Evolutionary conservation across 2,329 filamentous ascomycete genomes (phyloP), one percentile per base, ranked within the genome.

Genomic region (Bipolaris bicolor): DNA sequence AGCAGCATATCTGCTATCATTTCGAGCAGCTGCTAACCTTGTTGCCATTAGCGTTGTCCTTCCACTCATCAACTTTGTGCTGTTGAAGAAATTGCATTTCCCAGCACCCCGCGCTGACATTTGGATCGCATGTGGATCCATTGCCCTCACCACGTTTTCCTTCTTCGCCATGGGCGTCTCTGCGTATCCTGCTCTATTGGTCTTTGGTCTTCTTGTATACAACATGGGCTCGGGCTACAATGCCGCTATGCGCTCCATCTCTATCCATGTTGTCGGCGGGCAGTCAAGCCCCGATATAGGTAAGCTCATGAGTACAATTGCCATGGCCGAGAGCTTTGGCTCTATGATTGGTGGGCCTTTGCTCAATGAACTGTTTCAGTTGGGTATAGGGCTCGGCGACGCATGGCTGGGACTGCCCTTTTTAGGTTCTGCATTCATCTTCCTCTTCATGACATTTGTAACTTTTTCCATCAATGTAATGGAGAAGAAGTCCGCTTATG

Each of bases 331-430:
- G 58, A 76, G 78, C 15, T 64, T 82, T 9, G 81, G 82, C 6
- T 74, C 76, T 22, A 77, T 83, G 57, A 64, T 82, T 31, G 80
- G 80, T 3, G 81, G 80, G 22, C 75, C 82, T 3, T 63, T 79
- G 4, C 74, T 83, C 39, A 81, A 80, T 2, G 69, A 72, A 7
- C 67, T 81, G 13, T 83, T 83, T 57, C 76, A 80, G 31, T 68
- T 78, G 54, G 82, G 81, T 0, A 73, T 83, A 54, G 73, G 78
- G 10, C 53, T 81, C 7, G 81, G 81, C 1, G 77, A 76, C 3
- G 59, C 69, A 5, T 83, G 81, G 81, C 73, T 82, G 34, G 82
- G 82, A 5, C 57, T 83, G 36, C 80, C 82, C 0, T 83, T 72
- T 40, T 45, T 76, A 18, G 61, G 52, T 15, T 62, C 63, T n/a